Percentiles rank a stretch among this genome's conserved stretches.
These are phyloP conservation scores for Geotrichum aggregatum DNA, from an alignment of 1,139 yeast species.

Conservation along the genomic window DNA sequence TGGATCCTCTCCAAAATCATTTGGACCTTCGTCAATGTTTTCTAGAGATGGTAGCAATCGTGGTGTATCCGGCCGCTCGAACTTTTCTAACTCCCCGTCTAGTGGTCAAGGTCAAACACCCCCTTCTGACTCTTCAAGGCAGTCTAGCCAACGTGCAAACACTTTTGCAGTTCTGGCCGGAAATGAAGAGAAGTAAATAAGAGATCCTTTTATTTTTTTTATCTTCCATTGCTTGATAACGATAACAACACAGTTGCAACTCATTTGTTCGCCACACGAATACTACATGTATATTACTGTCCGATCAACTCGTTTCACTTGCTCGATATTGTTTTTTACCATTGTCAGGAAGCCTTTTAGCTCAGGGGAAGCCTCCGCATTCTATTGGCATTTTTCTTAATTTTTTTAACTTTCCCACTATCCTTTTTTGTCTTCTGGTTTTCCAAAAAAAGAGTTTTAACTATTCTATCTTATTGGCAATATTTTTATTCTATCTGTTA, in stretches of 20 bases:
- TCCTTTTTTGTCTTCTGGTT: too few relatives aligned
- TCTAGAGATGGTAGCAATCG: slow-evolving; percentile 29
- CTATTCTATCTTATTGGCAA: too few relatives aligned
- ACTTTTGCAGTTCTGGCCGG: slow-evolving; percentile 34
- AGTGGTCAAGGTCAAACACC: slow-evolving; percentile 30
- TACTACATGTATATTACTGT: neutral
- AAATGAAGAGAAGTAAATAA: slow-evolving; percentile 24
- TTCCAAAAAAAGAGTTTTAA: too few relatives aligned
- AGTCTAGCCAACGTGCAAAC: slow-evolving; percentile 31
- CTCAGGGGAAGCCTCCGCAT: too few relatives aligned
- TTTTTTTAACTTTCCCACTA: too few relatives aligned
- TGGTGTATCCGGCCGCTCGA: slow-evolving; percentile 10
- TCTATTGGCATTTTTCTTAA: too few relatives aligned
- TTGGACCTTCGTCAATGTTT: slow-evolving; percentile 34
- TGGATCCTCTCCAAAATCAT: slow-evolving; percentile 25
- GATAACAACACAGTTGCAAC: neutral
- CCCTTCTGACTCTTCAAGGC: slow-evolving; percentile 31
- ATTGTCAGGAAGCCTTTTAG: too few relatives aligned
- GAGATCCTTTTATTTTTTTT: neutral
- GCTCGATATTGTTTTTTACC: neutral
- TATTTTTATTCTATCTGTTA: too few relatives aligned
- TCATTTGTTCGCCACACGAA: neutral
- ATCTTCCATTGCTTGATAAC: neutral
- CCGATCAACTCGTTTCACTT: neutral
- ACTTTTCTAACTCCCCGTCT: slow-evolving; percentile 21